Base-by-base conservation (phyloP, 139 green algal genomes). In the Coelastrella sp. region DNA sequence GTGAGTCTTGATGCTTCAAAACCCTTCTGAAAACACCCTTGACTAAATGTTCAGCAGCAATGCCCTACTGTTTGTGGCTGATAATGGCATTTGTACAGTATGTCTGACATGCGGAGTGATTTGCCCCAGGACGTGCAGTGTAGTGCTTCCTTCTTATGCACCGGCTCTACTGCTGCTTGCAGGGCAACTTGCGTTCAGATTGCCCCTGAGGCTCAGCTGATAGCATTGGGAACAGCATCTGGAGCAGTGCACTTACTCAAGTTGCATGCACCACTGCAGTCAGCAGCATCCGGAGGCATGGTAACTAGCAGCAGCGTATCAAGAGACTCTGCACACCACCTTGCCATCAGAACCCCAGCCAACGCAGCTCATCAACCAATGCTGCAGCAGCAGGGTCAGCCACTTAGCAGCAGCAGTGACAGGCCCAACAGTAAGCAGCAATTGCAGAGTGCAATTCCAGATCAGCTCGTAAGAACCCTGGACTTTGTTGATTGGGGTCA, bases 401-500 rank as follows among this genome's bases (percentile, higher is more conserved):
- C 7, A 41, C 50, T n/a, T 34, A 69, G 68, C 40, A 5, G 51
- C 43, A 8, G 62, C 43, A n/a, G n/a, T 30, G 35, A 19, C 35
- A 69, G 50, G 6, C 38, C 6, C 59, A 86, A 32, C 34, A 53
- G 37, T 62, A n/a, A 63, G 25, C 23, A 32, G 48, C 57, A 48
- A 38, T 64, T 75, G 35, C 69, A 76, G 34, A 59, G 60, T 67
- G n/a, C 35, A 50, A 21, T 37, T 66, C 57, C 59, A 35, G 38
- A 83, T 64, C 88, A 74, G 40, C 45, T 53, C 83, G 8, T 91
- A 34, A 88, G 92, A 7, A 71, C 91, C 37, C 88, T 98, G 43
- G 94, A 93, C 4, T 81, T 96, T 63, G 60, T 88, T 0, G 91
- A 93, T 68, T 97, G 94, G 94, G 94, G 94, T 27, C 92, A 94